phyloP scores from a whole-genome alignment of 23 red algal species.

The Gracilaria domingensis region DNA sequence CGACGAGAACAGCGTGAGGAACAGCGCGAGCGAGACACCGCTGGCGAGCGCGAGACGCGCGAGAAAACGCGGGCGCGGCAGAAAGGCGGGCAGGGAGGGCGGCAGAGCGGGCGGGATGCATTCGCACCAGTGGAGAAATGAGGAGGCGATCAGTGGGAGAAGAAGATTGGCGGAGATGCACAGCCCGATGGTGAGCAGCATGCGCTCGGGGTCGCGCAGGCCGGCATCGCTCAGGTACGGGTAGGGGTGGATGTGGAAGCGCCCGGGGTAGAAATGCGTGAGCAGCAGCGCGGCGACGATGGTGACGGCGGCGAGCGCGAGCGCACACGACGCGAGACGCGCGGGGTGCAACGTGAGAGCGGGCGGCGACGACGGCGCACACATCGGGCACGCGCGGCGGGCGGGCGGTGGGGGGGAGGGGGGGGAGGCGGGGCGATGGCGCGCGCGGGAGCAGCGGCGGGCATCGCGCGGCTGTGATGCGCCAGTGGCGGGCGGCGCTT shows the following conservation, averaged over 20 bases:
- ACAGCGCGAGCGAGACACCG: slow-evolving; percentile 47
- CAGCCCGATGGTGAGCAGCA: slow-evolving; percentile 45
- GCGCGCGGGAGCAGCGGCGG: neutral
- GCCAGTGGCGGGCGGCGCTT: slow-evolving; percentile 18
- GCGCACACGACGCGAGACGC: neutral
- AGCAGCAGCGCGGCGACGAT: slow-evolving; percentile 52
- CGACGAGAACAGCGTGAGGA: slow-evolving; percentile 41
- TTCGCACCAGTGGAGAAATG: slow-evolving; percentile 13
- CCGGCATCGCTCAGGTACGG: slow-evolving; percentile 76
- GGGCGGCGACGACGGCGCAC: neutral
- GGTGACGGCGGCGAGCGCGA: slow-evolving; percentile 18
- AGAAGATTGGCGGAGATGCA: slow-evolving; percentile 40
- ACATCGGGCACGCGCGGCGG: neutral
- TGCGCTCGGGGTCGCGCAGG: slow-evolving; percentile 74
- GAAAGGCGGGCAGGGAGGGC: neutral
- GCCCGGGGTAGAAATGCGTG: slow-evolving; percentile 66
- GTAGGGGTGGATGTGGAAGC: slow-evolving; percentile 71
- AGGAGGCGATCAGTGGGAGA: slow-evolving; percentile 27
- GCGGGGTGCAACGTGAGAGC: slow-evolving; percentile 41
- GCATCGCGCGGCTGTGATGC: neutral
- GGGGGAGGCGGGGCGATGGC: neutral
- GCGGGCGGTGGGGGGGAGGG: neutral
- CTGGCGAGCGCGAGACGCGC: neutral
- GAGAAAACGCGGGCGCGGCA: neutral
- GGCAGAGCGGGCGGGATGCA: neutral